A percentile compares a stretch with the other conserved stretches of the same genome.
phyloP scores from a whole-genome alignment of 129 eudicot species.

The Flaveria linearis region DNA sequence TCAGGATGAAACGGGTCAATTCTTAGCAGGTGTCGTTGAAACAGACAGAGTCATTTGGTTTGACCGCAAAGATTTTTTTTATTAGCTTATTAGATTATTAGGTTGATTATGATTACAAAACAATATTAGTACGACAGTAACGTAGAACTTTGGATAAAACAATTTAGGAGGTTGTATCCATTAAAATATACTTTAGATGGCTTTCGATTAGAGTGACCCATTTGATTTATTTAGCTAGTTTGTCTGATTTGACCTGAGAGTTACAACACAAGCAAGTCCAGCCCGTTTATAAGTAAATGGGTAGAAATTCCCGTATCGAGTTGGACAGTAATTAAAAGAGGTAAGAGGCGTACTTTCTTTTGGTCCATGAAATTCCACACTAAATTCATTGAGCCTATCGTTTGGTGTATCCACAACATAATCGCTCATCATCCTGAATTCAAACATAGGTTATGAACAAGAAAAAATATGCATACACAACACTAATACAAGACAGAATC shows the following conservation, averaged over 20 bases:
- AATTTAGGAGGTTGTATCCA: background rate
- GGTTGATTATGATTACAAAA: background rate
- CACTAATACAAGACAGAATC: background rate
- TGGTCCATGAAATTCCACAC: constrained; percentile 82
- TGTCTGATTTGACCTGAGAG: background rate
- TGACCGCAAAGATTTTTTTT: background rate
- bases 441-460: constrained; percentile 4
- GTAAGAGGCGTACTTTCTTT: constrained; percentile 59
- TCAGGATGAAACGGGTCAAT: background rate
- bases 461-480: background rate
- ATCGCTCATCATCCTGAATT: constrained; percentile 89
- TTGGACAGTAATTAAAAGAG: background rate
- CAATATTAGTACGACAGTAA: background rate
- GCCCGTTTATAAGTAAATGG: background rate
- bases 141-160: background rate
- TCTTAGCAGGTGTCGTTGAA: background rate
- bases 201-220: background rate
- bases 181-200: background rate
- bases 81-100: too few relatives aligned
- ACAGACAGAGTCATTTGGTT: background rate
- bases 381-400: constrained; percentile 67
- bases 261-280: background rate
- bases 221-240: background rate
- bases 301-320: background rate
- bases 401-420: constrained; percentile 74